These are phyloP conservation scores for Wickerhamomyces pijperi DNA, from an alignment of 805 yeast genomes.

Conservation along the genomic window DNA sequence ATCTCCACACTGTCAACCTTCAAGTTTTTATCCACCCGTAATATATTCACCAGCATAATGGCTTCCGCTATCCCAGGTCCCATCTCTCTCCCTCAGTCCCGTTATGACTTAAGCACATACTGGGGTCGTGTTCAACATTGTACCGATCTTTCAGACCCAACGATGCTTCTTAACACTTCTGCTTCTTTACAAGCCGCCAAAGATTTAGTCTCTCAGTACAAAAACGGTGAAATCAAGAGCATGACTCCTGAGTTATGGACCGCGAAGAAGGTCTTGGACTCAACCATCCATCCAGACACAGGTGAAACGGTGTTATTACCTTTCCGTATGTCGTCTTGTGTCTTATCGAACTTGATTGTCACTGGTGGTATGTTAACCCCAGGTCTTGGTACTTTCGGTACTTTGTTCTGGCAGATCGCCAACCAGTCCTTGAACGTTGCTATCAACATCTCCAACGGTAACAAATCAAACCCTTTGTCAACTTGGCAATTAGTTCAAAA, in stretches of 20 bases:
- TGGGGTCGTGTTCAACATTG: constrained; percentile 94
- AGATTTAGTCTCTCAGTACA: constrained; percentile 55
- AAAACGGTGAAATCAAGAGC: constrained; percentile 48
- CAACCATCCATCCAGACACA: constrained; percentile 93
- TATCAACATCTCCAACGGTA: constrained; percentile 90
- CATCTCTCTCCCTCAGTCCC: constrained; percentile 67
- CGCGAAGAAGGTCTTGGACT: constrained; percentile 79
- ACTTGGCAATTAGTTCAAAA: constrained; percentile 67
- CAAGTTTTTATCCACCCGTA: too few relatives aligned
- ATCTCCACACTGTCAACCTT: too few relatives aligned
- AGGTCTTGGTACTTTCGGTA: constrained; percentile 78
- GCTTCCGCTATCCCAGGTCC: constrained; percentile 85
- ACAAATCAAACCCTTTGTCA: constrained; percentile 85
- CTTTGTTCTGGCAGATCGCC: constrained; percentile 95
- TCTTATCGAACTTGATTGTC: constrained; percentile 83
- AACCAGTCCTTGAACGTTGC: constrained; percentile 97
- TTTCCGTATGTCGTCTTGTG: constrained; percentile 95
- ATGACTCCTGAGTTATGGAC: constrained; percentile 83
- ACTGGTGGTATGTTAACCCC: constrained; percentile 98
- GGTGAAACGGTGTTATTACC: constrained; percentile 90
- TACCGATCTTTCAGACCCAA: constrained; percentile 86
- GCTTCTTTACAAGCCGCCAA: constrained; percentile 56
- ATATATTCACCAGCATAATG: constrained; percentile 31
- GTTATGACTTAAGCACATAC: constrained; percentile 70
- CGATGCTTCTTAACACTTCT: constrained; percentile 68